Base-by-base conservation (phyloP, 208 protist species). In the Leishmania mexicana region DNA sequence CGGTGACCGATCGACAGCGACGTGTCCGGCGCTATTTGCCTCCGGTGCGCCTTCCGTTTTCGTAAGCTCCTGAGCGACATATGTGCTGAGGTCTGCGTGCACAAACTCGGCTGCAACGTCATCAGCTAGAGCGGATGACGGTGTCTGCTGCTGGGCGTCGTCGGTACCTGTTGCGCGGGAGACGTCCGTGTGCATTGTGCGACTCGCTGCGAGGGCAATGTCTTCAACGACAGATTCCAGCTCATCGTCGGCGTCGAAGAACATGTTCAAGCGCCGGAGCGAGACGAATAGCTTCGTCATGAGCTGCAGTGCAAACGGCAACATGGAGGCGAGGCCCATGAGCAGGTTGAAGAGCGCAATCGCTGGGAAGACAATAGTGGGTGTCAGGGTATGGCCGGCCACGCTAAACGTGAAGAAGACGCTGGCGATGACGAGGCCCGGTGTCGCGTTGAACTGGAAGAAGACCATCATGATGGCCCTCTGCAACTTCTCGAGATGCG, bases 301-400 rank as follows among this genome's bases (percentile, higher is more conserved):
- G 7, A 79, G 62, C 40, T 83, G 90, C n/a, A 97, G 51, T 11
- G 94, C 38, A 17, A 88, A 85, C 19, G 97, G 96, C 15, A 98
- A 83, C 85, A 96, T 90, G 38, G 93, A 87, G 45, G 96, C 90
- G 49, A 91, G 94, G 54, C 93, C 87, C 45, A 89, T 88, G 11
- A 99, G 83, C 11, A 98, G 85, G 77, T 91, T 87, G 72, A 99
- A 90, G 35, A 98, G 90, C 15, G 88, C 68, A 21, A 99, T 88
- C 5, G 95, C 65, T 2, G 96, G 94, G 80, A 98, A 99, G 3
- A 95, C 95, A 40, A 95, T 87, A 15, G 92, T 81, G 6, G 96
- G 88, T 0, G 89, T 94, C 21, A 99, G 90, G n/a, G 88, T 74
- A 67, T 91, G 73, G 8, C 93, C 92, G 1, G 74, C 21, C 1